These are phyloP conservation scores for Lachnellula arida DNA, from an alignment of 2,329 filamentous ascomycete species.

Conservation along the genomic window DNA sequence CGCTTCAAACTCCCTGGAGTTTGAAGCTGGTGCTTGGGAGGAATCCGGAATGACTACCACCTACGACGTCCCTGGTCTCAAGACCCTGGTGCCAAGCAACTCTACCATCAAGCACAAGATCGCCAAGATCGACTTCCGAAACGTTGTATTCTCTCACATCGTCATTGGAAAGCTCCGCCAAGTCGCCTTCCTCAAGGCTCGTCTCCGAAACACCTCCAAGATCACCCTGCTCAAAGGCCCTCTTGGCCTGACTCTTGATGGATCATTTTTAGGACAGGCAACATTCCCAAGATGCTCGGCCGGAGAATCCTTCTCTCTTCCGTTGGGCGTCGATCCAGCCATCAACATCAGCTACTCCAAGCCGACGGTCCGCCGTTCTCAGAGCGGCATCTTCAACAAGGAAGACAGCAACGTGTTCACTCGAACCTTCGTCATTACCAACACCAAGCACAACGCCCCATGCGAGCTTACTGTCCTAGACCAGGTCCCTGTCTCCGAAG, in stretches of 20 bases:
- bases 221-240: slow-evolving; percentile 52
- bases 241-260: slow-evolving; percentile 57
- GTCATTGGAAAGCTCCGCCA: slow-evolving; percentile 57
- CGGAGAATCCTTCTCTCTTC: slow-evolving; percentile 49
- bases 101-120: slow-evolving; percentile 55
- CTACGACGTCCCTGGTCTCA: slow-evolving; percentile 55
- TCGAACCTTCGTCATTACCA: slow-evolving; percentile 46
- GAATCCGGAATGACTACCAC: slow-evolving; percentile 54
- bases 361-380: slow-evolving; percentile 48
- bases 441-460: slow-evolving; percentile 40
- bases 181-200: slow-evolving; percentile 55
- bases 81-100: slow-evolving; percentile 49
- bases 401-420: slow-evolving; percentile 48
- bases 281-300: slow-evolving; percentile 51
- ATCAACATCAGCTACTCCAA: slow-evolving; percentile 52
- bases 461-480: slow-evolving; percentile 51
- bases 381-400: slow-evolving; percentile 49
- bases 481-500: slow-evolving; percentile 58
- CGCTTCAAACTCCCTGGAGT: slow-evolving; percentile 31
- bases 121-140: slow-evolving; percentile 46
- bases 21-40: slow-evolving; percentile 51
- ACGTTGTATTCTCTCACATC: slow-evolving; percentile 51
- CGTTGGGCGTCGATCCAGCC: slow-evolving; percentile 55
- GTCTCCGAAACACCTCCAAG: slow-evolving; percentile 50
- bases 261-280: slow-evolving; percentile 55